Conservation (phyloP, 805 yeast genomes). For the Isabelozyma pseudorhagii region DNA sequence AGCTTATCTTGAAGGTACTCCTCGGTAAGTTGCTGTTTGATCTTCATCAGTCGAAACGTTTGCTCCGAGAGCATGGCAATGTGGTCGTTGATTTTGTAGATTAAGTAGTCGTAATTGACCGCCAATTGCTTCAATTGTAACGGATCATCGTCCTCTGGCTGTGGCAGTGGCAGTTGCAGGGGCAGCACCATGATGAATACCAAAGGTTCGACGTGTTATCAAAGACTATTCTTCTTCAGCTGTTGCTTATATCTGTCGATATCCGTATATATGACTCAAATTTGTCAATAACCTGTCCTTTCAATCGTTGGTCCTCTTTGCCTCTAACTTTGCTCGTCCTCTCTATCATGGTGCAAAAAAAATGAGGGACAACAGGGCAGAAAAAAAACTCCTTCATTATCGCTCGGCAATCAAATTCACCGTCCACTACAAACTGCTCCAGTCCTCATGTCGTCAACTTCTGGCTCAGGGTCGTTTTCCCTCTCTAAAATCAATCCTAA, state of each 20-base stretch:
- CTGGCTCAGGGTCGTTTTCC: slow-evolving; percentile 28
- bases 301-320: not conserved
- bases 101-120: slow-evolving; percentile 59
- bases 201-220: not conserved
- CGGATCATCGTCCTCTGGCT: slow-evolving; percentile 48
- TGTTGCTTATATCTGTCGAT: not conserved
- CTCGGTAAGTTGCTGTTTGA: slow-evolving; percentile 28
- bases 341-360: not conserved
- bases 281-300: too few species aligned
- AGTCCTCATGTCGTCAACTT: slow-evolving; percentile 9
- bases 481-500: slow-evolving; percentile 46
- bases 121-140: slow-evolving; percentile 58
- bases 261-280: too few species aligned
- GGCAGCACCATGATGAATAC: not conserved
- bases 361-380: too few species aligned
- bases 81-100: slow-evolving; percentile 59
- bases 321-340: not conserved
- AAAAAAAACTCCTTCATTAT: not conserved
- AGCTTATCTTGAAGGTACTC: slow-evolving; percentile 20
- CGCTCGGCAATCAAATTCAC: not conserved
- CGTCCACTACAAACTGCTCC: not conserved
- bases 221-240: not conserved
- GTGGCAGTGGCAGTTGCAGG: not conserved
- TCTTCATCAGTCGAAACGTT: slow-evolving; percentile 26
- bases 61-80: slow-evolving; percentile 45